These are phyloP conservation scores for Annulohypoxylon maeteangense DNA, from an alignment of 495 filamentous ascomycete species.

Conservation along the genomic window DNA sequence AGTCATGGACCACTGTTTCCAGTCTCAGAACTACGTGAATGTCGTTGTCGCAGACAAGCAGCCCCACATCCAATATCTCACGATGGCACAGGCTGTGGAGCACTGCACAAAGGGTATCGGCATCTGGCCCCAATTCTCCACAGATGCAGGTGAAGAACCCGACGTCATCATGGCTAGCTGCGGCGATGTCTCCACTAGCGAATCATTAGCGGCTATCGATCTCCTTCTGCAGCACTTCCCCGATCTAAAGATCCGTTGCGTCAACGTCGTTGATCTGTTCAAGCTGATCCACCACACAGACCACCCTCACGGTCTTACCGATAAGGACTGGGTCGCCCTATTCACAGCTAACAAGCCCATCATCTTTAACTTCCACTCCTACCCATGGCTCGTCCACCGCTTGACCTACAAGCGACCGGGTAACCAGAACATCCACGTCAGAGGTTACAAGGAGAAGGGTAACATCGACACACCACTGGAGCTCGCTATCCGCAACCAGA, in stretches of 20 bases:
- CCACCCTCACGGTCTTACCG: constrained; percentile 74
- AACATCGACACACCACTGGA: constrained; percentile 82
- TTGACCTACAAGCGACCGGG: constrained; percentile 75
- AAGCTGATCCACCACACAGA: constrained; percentile 71
- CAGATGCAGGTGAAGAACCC: constrained; percentile 69
- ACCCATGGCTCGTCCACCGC: constrained; percentile 79
- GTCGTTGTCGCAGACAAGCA: constrained; percentile 81
- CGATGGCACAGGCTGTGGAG: constrained; percentile 71
- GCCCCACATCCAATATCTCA: constrained; percentile 75
- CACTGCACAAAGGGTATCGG: constrained; percentile 78
- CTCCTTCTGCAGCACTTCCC: constrained; percentile 72
- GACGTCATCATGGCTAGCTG: constrained; percentile 77
- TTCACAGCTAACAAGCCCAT: constrained; percentile 75
- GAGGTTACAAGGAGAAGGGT: constrained; percentile 78
- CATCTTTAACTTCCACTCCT: constrained; percentile 83
- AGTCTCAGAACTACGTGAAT: constrained; percentile 77
- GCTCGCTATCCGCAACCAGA: constrained; percentile 75
- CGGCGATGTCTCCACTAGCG: constrained; percentile 76
- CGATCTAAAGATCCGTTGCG: constrained; percentile 74
- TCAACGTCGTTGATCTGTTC: constrained; percentile 81
- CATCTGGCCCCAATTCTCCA: constrained; percentile 61
- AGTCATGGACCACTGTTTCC: constrained; percentile 74
- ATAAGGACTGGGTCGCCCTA: constrained; percentile 68
- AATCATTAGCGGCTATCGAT: constrained; percentile 73
- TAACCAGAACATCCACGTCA: constrained; percentile 71